A percentile compares a stretch with the other conserved stretches of the same genome.
These are phyloP conservation scores for Peterozyma toletana DNA, from an alignment of 805 yeast species.

Conservation along the genomic window DNA sequence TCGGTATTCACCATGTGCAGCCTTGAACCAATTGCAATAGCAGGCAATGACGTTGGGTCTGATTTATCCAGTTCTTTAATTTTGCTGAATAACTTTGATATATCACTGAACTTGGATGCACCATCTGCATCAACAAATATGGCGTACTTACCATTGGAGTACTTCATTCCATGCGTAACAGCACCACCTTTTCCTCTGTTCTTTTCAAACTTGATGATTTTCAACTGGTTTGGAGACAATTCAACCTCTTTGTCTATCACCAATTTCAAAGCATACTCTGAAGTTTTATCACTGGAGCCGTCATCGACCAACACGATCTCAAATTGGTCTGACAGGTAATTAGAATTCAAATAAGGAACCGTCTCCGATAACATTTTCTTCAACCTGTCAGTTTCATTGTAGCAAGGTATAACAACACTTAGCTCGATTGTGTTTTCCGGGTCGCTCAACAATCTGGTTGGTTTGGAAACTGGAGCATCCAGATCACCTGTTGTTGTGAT, in stretches of 20 bases:
- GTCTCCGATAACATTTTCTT: constrained; percentile 67
- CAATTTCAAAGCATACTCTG: constrained; percentile 60
- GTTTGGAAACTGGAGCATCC: constrained; percentile 24
- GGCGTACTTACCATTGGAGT: constrained; percentile 62
- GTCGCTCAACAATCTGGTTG: constrained; percentile 20
- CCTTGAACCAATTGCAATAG: constrained; percentile 82
- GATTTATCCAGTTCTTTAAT: constrained; percentile 23
- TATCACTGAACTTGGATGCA: constrained; percentile 76
- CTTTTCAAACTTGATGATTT: constrained; percentile 60
- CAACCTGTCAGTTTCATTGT: constrained; percentile 74
- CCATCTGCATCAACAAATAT: constrained; percentile 98
- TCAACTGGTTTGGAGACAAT: constrained; percentile 49
- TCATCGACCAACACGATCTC: constrained; percentile 90
- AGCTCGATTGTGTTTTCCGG: constrained; percentile 35
- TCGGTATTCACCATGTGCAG: constrained; percentile 96
- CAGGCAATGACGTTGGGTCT: constrained; percentile 29
- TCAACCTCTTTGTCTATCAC: constrained; percentile 39
- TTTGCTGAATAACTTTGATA: constrained; percentile 39
- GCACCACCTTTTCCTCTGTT: constrained; percentile 98
- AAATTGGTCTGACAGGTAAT: constrained; percentile 32
- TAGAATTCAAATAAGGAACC: constrained; percentile 38
- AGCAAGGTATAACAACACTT: constrained; percentile 89
- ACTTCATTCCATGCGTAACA: constrained; percentile 85
- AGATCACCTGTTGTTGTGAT: constrained; percentile 35
- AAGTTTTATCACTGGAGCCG: constrained; percentile 81